phyloP scores from a whole-genome alignment of 2,329 filamentous ascomycete genomes.

The Xylariales sp. region DNA sequence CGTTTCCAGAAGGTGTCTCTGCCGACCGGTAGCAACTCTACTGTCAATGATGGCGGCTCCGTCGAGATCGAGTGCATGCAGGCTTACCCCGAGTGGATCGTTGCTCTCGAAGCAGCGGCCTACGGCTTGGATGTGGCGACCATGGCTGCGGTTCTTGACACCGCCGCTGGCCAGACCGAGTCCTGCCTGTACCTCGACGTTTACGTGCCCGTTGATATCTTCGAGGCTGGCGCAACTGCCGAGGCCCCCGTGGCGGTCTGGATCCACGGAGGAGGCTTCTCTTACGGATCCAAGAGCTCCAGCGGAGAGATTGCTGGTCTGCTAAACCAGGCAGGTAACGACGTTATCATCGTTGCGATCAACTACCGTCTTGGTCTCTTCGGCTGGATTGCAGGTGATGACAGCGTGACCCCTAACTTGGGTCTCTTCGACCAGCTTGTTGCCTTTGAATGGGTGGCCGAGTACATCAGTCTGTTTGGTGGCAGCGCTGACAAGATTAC shows the following conservation, averaged over 20 bases:
- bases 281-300: conserved; percentile 15
- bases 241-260: conserved; percentile 19
- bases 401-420: conserved; percentile 36
- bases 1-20: conserved; percentile 27
- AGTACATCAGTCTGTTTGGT: conserved; percentile 43
- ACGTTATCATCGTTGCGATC: conserved; percentile 16
- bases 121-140: conserved; percentile 4
- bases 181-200: conserved; percentile 18
- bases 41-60: conserved; percentile 14
- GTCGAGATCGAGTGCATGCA: conserved; percentile 22
- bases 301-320: conserved; percentile 15
- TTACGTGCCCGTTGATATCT: conserved; percentile 13
- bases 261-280: conserved; percentile 22
- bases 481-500: conserved; percentile 26
- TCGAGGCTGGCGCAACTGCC: conserved; percentile 5
- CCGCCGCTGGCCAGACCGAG: conserved; percentile 17
- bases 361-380: conserved; percentile 21
- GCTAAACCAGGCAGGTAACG: conserved; percentile 13
- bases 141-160: conserved; percentile 4
- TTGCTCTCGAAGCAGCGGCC: conserved; percentile 11
- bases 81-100: conserved; percentile 22
- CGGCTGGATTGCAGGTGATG: conserved; percentile 16
- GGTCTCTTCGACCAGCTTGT: conserved; percentile 44
- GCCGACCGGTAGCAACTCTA: conserved; percentile 17
- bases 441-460: conserved; percentile 43